Percentiles rank a stretch among this genome's conserved stretches.
phyloP scores from a whole-genome alignment of 108 stramenopile species.

The Seminavis robusta region DNA sequence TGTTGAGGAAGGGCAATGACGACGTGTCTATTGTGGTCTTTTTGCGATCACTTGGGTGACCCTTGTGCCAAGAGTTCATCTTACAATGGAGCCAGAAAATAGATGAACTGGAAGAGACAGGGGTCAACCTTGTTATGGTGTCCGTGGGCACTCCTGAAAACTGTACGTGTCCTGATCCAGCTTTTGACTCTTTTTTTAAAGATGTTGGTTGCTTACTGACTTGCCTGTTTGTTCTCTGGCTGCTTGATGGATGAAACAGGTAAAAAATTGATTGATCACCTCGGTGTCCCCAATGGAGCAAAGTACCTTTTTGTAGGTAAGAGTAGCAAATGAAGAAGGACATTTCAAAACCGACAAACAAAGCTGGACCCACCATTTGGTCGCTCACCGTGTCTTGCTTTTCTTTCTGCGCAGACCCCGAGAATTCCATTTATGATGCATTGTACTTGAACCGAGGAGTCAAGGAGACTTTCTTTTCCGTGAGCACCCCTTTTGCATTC shows the following conservation, averaged over 20 bases:
- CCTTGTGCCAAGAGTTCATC: conserved; percentile 82
- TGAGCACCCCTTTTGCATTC: conserved; percentile 61
- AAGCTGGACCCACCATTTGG: not conserved
- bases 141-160: conserved; percentile 70
- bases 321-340: not conserved
- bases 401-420: conserved; percentile 32
- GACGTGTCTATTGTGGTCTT: conserved; percentile 53
- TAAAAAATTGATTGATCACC: conserved; percentile 45
- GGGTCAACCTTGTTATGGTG: conserved; percentile 44
- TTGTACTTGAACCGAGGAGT: conserved; percentile 57
- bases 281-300: conserved; percentile 36
- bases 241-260: no score
- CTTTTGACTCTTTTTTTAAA: no score
- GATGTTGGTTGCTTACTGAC: no score
- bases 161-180: no score
- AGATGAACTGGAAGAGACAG: conserved; percentile 46
- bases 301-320: conserved; percentile 55
- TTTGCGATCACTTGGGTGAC: conserved; percentile 73
- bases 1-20: conserved; percentile 11
- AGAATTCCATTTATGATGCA: conserved; percentile 52
- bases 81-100: conserved; percentile 55
- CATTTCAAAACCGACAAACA: not conserved
- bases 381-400: not conserved
- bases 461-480: conserved; percentile 52
- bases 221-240: no score